A percentile compares a stretch with the other conserved stretches of the same genome.
phyloP scores from a whole-genome alignment of 352 stramenopile species.

The Phytophthora rubi region DNA sequence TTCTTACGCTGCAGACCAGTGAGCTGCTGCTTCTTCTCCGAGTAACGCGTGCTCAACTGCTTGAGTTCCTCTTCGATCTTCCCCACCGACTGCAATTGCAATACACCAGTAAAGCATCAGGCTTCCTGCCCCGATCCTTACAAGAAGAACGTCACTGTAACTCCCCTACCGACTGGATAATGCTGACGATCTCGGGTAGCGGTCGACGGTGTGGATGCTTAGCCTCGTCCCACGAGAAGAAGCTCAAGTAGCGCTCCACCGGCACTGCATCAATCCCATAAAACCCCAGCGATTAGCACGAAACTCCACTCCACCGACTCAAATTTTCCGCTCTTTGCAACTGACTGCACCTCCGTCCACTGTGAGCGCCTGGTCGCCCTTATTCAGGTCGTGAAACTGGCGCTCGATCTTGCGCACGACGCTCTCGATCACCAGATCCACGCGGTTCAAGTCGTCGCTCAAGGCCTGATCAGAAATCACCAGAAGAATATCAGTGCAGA shows the following conservation, averaged over 20 bases:
- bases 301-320: neutral
- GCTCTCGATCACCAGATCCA: conserved; percentile 94
- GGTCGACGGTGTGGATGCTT: conserved; percentile 97
- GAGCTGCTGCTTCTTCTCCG: conserved; percentile 93
- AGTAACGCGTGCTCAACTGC: conserved; percentile 92
- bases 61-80: conserved; percentile 99
- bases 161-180: conserved; percentile 90
- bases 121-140: neutral
- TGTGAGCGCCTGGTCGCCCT: conserved; percentile 82
- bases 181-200: conserved; percentile 95
- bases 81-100: conserved; percentile 69
- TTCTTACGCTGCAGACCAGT: conserved; percentile 94
- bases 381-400: conserved; percentile 95
- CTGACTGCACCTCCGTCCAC: conserved; percentile 72
- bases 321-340: neutral
- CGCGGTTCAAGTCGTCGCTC: conserved; percentile 96
- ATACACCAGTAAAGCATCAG: conserved; percentile 4
- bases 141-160: neutral
- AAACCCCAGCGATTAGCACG: conserved; percentile 1
- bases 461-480: conserved; percentile 49
- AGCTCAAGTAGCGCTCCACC: conserved; percentile 94
- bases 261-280: conserved; percentile 68
- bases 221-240: conserved; percentile 98
- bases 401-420: conserved; percentile 98
- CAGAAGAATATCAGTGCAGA: conserved; percentile 1